phyloP scores from a whole-genome alignment of 1,284 basidiomycete species.

The Vanrija sp. region DNA sequence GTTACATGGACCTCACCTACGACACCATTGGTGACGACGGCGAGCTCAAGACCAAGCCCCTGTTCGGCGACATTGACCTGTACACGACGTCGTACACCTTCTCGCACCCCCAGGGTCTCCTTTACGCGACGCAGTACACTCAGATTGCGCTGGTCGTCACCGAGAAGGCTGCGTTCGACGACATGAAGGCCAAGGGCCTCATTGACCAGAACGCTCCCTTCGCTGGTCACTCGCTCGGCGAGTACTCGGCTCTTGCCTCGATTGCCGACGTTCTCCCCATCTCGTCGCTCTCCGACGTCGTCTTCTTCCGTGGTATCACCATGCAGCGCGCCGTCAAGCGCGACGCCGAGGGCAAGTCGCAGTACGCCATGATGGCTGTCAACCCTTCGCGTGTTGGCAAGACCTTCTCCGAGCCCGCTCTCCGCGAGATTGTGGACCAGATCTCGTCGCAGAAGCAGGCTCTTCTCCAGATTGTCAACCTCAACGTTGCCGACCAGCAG shows the following conservation, averaged over 20 bases:
- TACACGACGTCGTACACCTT: slow-evolving; percentile 95
- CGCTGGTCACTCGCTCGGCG: slow-evolving; percentile 95
- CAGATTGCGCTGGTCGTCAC: slow-evolving; percentile 97
- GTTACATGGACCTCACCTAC: slow-evolving; percentile 99
- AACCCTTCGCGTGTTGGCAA: slow-evolving; percentile 93
- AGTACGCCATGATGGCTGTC: slow-evolving; percentile 98
- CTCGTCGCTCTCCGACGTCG: slow-evolving; percentile 93
- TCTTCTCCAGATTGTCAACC: slow-evolving; percentile 94
- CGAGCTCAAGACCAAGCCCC: slow-evolving; percentile 85
- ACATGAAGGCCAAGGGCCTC: slow-evolving; percentile 93
- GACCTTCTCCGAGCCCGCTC: slow-evolving; percentile 81
- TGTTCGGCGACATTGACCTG: slow-evolving; percentile 87
- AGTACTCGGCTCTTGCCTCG: slow-evolving; percentile 95
- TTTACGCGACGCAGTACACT: slow-evolving; percentile 97
- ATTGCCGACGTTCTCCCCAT: slow-evolving; percentile 94
- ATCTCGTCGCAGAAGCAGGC: slow-evolving; percentile 73
- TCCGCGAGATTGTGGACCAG: slow-evolving; percentile 90
- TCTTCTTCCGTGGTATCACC: slow-evolving; percentile 98
- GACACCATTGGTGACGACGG: slow-evolving; percentile 95
- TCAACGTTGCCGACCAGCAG: slow-evolving; percentile 77
- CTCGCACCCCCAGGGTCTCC: slow-evolving; percentile 88
- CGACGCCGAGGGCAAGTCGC: slow-evolving; percentile 83
- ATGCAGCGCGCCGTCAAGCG: slow-evolving; percentile 98
- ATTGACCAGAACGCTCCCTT: slow-evolving; percentile 89
- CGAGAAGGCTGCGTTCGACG: slow-evolving; percentile 96